Percentiles rank a stretch among this genome's conserved stretches.
phyloP scores from a whole-genome alignment of 2,329 filamentous ascomycete species.

The Fusarium drepaniforme region DNA sequence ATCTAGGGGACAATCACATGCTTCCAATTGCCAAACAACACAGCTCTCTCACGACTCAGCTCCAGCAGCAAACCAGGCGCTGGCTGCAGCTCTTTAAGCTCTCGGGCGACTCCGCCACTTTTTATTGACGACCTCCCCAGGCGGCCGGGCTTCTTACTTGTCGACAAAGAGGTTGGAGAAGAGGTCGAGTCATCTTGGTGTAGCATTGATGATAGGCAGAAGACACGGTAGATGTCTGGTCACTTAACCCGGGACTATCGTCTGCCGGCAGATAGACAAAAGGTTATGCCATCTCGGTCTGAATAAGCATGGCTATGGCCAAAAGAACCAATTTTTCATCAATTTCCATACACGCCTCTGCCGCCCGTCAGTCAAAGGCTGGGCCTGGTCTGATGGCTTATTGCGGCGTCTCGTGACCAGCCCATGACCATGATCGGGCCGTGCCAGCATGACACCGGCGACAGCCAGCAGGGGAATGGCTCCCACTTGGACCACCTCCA shows the following conservation, averaged over 20 bases:
- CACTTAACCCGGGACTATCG: conserved; percentile 31
- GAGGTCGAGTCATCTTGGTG: conserved; percentile 35
- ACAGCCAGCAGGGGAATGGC: conserved; percentile 5
- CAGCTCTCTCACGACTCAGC: conserved; percentile 33
- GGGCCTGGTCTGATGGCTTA: conserved; percentile 8
- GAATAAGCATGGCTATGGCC: conserved; percentile 24
- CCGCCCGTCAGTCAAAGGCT: conserved; percentile 16
- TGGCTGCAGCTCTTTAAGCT: conserved; percentile 11
- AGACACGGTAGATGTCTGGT: conserved; percentile 26
- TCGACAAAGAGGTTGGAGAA: conserved; percentile 6
- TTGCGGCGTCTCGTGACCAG: conserved; percentile 28
- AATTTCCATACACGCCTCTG: conserved; percentile 18
- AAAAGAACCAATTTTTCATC: not conserved
- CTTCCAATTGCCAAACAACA: conserved; percentile 35
- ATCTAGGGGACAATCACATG: conserved; percentile 45
- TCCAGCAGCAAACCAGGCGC: conserved; percentile 7
- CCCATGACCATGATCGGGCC: conserved; percentile 36
- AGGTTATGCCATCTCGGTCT: not conserved
- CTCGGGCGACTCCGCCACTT: conserved; percentile 24
- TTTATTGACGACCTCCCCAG: conserved; percentile 8
- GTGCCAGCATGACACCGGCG: conserved; percentile 27
- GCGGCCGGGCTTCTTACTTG: conserved; percentile 2
- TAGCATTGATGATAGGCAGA: conserved; percentile 21
- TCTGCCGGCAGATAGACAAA: not conserved
- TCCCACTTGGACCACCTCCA: conserved; percentile 13